Evolutionary conservation across 2,329 filamentous ascomycete genomes (phyloP), one percentile per base, ranked within the genome.

Genomic region (Fusarium tupiense): DNA sequence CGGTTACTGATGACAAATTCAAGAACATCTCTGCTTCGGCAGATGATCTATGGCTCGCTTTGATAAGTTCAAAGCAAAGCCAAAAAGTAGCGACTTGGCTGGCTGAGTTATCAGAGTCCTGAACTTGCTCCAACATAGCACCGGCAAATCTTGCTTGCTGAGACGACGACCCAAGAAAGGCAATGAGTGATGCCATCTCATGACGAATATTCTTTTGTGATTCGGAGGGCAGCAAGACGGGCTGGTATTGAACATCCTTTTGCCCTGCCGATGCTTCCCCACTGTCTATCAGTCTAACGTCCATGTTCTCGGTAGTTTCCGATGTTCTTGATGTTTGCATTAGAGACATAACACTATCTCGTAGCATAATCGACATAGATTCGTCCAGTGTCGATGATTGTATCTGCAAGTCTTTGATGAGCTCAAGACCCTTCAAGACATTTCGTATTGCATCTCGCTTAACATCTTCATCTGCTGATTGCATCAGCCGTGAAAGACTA

Each of bases 401-500:
- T 31, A 92, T 86, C 9, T 90, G 88, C 24, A 94, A 85, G 9
- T 88, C 85, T 24, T 88, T 88, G 26, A 96, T 84, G 13, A 96
- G 81, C 37, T 89, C 86, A 60, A 94, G 91, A 0, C 93, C 91
- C 54, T 91, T 92, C 20, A 92, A 89, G n/a, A 99, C 88, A 71
- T 96, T 94, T 35, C 88, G 88, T 33, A 98, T 88, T 5, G 92
- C 91, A 63, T 89, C 88, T 70, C 91, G 88, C 80, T 97, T 97
- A 35, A 88, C 86, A n/a, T 87, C 87, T 75, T 98, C 94, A 77
- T 98, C 95, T 74, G 91, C 92, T 14, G 91, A 90, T 80, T 96
- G 94, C 91, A 98, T 95, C 20, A 94, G 83, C 22, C 95, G 89
- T 10, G 96, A 92, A 24, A 99, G 88, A 46, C 94, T 92, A 6